phyloP scores from a whole-genome alignment of 805 yeast genomes.

The Saccharomycopsis fibuligera region DNA sequence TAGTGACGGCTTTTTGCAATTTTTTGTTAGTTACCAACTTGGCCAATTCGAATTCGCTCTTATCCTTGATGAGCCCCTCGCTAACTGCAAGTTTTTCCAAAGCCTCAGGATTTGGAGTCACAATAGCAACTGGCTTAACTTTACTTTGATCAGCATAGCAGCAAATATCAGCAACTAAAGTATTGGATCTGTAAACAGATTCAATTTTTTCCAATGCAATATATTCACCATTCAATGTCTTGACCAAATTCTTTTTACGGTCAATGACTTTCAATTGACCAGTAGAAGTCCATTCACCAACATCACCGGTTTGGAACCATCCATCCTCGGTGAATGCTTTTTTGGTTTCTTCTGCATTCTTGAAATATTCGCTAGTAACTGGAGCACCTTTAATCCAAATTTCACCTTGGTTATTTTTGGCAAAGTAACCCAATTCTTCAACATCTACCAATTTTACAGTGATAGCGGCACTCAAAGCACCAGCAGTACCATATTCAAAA shows the following conservation, averaged over 20 bases:
- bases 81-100: constrained; percentile 55
- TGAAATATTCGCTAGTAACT: constrained; percentile 71
- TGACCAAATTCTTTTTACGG: constrained; percentile 91
- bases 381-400: constrained; percentile 70
- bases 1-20: constrained; percentile 47
- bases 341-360: constrained; percentile 74
- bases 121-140: constrained; percentile 88
- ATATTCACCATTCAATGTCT: constrained; percentile 95
- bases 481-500: constrained; percentile 72
- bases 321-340: constrained; percentile 74
- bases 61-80: constrained; percentile 41
- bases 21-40: constrained; percentile 49
- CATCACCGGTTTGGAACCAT: constrained; percentile 97
- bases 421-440: constrained; percentile 83
- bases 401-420: constrained; percentile 92
- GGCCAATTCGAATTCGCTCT: constrained; percentile 36
- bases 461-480: constrained; percentile 75
- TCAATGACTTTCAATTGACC: constrained; percentile 85
- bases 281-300: constrained; percentile 81
- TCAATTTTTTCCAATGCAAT: constrained; percentile 95
- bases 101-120: constrained; percentile 70
- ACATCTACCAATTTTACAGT: constrained; percentile 89
- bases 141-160: constrained; percentile 85
- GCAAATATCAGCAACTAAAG: constrained; percentile 73
- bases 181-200: constrained; percentile 79